Base-by-base conservation (phyloP, 2,329 filamentous ascomycete species). In the Xylariaceae sp. region DNA sequence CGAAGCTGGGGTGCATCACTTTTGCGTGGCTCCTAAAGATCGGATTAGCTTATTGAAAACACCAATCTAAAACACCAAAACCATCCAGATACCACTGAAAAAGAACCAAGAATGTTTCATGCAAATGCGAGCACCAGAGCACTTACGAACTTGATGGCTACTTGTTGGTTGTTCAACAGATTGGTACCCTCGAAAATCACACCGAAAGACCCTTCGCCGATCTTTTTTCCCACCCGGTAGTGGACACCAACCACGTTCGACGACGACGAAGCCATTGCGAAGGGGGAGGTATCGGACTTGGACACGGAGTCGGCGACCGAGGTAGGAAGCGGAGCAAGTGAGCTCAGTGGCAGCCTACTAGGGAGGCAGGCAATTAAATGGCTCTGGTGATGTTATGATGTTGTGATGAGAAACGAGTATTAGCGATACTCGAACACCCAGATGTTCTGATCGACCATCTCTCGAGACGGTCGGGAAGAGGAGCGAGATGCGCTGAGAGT, bases 171-270 rank as follows among this genome's bases (percentile, higher is more conserved):
- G 74, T 98, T 98, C 65, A 98, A 76, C 56, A 98, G 76, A 65
- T 98, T 98, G 60, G 89, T 97, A 54, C 92, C 92, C 68, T 97
- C 92, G 60, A 97, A 97, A 62, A 97, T 96, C 56, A 97, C 92
- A 73, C 90, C 90, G 60, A 97, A 97, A 27, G 88, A 95, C 51
- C 90, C 90, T 78, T 97, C 92, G 64, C 92, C 92, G 56, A 98
- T 97, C 74, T 98, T 98, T 79, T 97, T 97, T 57, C 92, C 92
- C 52, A 98, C 92, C 52, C 92, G 80, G 68, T 98, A 98, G 71
- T 98, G 92, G 53, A 98, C 92, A 62, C 92, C 92, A 59, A 97
- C 92, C 54, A 98, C 92, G 68, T 97, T 97, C 47, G 88, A 95
- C 49, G 87, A 92, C 44, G 85, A 88, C 50, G 86, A 89, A 43